Evolutionary conservation across 2,329 filamentous ascomycete species (phyloP), one percentile per base, ranked within the genome.

Genomic region (Botryotinia convoluta): DNA sequence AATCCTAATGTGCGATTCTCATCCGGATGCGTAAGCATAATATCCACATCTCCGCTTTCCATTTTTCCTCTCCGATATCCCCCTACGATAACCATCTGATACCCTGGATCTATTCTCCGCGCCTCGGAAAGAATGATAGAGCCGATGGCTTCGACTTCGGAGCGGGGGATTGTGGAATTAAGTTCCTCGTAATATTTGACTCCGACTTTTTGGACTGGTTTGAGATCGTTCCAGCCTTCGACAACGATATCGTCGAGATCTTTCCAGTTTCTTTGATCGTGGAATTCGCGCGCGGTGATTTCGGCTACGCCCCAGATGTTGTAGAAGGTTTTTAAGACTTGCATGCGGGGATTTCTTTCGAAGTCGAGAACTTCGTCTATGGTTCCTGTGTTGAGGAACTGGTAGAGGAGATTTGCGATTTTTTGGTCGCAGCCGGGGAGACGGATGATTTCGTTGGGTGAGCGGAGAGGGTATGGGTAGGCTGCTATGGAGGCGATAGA

Each of bases 181-280:
- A 99, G 92, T 76, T 98, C 95, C 48, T 97, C 92, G 81, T 97
- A 97, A 82, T 91, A 98, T 81, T 98, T 98, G 62, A 98, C 85
- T 0, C 96, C 95, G 72, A 98, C 97, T 81, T 98, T 94, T 82
- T 98, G 95, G 1, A 93, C 92, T 20, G 94, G 89, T 0, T 87
- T 91, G 1, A 98, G 85, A 0, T 82, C 85, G 32, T 85, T 81
- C 95, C 95, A 98, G 18, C 93, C 94, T 78, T 90, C 87, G 79
- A 97, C 92, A 59, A 97, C 86, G 4, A 98, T 84, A 78, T 98
- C 95, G 78, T 98, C 94, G 0, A 97, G 84, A 74, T 96, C 92
- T 74, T 89, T 87, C 93, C 94, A 98, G 42, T 93, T 88, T 75
- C 89, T 90, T 75, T 89, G 90, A 26, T 89, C 87, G 81, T 95